These are phyloP conservation scores for Kurtzmaniella fragi DNA, from an alignment of 805 yeast species.

Conservation along the genomic window DNA sequence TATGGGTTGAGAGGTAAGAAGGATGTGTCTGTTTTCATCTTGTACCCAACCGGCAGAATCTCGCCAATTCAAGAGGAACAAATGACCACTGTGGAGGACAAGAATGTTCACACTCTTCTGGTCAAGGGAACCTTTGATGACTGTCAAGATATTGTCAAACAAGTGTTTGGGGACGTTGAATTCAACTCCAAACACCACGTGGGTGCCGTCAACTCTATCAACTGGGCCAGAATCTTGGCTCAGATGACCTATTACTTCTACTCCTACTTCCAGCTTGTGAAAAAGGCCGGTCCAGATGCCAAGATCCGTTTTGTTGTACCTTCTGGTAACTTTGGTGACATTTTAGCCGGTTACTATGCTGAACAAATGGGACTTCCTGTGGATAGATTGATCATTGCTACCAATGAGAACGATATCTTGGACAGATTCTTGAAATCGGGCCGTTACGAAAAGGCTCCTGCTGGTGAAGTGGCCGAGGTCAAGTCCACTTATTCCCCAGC, in stretches of 20 bases:
- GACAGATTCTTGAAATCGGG: conserved; percentile 90
- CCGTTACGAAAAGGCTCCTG: conserved; percentile 66
- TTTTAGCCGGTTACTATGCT: conserved; percentile 94
- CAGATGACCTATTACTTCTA: conserved; percentile 96
- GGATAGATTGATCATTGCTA: conserved; percentile 83
- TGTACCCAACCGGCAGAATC: conserved; percentile 96
- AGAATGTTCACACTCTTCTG: conserved; percentile 90
- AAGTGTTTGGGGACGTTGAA: conserved; percentile 81
- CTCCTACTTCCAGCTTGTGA: conserved; percentile 72
- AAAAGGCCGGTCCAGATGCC: conserved; percentile 22
- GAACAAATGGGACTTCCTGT: conserved; percentile 92
- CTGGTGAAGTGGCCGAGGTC: conserved; percentile 45
- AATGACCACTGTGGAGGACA: conserved; percentile 94
- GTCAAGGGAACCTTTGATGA: conserved; percentile 97
- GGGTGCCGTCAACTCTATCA: conserved; percentile 97
- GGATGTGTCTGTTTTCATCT: conserved; percentile 94
- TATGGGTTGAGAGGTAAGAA: conserved; percentile 96
- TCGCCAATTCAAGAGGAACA: conserved; percentile 98
- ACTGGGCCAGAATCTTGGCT: conserved; percentile 98
- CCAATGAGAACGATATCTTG: conserved; percentile 92
- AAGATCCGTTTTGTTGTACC: conserved; percentile 88
- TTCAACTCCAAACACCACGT: conserved; percentile 88
- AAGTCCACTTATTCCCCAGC: conserved; percentile 95
- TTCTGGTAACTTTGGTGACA: conserved; percentile 97
- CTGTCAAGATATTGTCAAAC: conserved; percentile 95